These are phyloP conservation scores for Solanum sitiens DNA, from an alignment of 257 asterid species.

Conservation along the genomic window DNA sequence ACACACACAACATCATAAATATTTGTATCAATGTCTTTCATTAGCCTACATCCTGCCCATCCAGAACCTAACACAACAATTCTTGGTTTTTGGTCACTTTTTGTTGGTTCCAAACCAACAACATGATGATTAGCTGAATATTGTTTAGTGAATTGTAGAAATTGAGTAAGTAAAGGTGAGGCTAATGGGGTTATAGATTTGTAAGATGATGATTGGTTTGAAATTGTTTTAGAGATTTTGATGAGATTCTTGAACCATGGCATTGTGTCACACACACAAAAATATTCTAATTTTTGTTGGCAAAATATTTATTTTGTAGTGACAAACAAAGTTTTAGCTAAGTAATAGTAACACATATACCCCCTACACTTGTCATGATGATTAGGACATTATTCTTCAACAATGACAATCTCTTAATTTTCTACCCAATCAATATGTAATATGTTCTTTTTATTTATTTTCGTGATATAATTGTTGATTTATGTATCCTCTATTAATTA, in stretches of 20 bases:
- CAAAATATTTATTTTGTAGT: neutral
- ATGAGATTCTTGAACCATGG: slow-evolving; percentile 69
- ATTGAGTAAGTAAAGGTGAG: slow-evolving; percentile 32
- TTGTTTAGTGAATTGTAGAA: slow-evolving; percentile 37
- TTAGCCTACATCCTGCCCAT: slow-evolving; percentile 95
- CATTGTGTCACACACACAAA: slow-evolving; percentile 21
- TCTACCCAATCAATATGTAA: too few species aligned
- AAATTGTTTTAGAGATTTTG: slow-evolving; percentile 35
- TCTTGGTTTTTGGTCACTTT: slow-evolving; percentile 77
- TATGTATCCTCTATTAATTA: too few species aligned
- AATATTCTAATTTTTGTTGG: neutral
- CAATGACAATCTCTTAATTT: neutral
- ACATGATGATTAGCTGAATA: neutral
- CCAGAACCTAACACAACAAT: slow-evolving; percentile 94
- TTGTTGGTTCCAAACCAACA: slow-evolving; percentile 55
- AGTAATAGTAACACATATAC: neutral
- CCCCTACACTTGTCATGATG: neutral
- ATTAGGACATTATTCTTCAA: neutral
- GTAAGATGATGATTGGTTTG: slow-evolving; percentile 16
- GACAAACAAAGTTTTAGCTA: neutral
- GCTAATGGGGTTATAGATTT: neutral
- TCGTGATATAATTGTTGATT: too few species aligned
- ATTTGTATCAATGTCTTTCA: slow-evolving; percentile 70
- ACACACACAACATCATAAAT: slow-evolving; percentile 76
- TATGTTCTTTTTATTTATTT: neutral